A percentile compares a stretch with the other conserved stretches of the same genome.
These are phyloP conservation scores for Clarireedia homoeocarpa DNA, from an alignment of 2,329 filamentous ascomycete species.

Conservation along the genomic window DNA sequence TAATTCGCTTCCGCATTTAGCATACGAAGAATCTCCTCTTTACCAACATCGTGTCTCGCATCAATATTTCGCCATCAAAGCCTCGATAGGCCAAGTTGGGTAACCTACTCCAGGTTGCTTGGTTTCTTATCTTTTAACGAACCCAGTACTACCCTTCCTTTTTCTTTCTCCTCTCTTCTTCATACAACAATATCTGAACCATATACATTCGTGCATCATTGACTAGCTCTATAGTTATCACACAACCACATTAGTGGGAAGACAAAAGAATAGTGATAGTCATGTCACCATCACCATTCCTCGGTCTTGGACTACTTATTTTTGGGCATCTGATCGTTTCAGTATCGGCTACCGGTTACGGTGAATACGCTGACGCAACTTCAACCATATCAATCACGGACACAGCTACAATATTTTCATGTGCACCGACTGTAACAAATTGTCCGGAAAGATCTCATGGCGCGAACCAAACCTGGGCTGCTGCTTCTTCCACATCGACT, in stretches of 20 bases:
- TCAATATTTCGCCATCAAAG: not conserved
- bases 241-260: no score
- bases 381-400: not conserved
- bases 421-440: constrained; percentile 3
- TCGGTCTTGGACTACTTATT: not conserved
- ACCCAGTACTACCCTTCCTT: not conserved
- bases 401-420: constrained; percentile 2
- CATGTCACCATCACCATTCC: not conserved
- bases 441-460: not conserved
- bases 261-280: not conserved
- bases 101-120: not conserved
- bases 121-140: not conserved
- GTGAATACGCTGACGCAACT: not conserved
- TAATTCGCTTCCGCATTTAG: not conserved
- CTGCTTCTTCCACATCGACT: not conserved
- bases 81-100: not conserved
- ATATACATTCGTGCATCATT: not conserved
- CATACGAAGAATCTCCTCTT: not conserved
- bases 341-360: not conserved
- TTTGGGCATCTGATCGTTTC: not conserved
- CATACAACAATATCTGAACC: not conserved
- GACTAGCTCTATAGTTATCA: not conserved
- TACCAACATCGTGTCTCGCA: not conserved
- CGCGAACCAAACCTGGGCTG: not conserved
- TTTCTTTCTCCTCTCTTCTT: not conserved